A percentile compares a stretch with the other conserved stretches of the same genome.
Evolutionary conservation across 192 early-diverging fungal genomes (phyloP).

Genomic region (Gamsiella multidivaricata): DNA sequence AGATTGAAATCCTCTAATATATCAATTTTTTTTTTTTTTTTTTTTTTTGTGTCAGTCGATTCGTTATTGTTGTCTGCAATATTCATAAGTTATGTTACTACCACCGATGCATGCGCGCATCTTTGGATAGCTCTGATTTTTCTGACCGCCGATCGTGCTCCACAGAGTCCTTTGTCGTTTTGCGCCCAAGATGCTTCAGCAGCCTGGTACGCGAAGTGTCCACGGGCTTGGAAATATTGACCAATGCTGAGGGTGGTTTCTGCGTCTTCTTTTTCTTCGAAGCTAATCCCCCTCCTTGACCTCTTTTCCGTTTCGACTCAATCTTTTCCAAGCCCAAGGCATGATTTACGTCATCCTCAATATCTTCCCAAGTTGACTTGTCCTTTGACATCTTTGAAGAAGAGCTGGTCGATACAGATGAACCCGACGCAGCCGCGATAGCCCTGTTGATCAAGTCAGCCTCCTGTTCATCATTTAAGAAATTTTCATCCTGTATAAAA

Average conservation of each 20-base stretch:
- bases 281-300: background rate
- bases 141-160: slow-evolving; percentile 17
- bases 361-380: slow-evolving; percentile 54
- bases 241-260: slow-evolving; percentile 42
- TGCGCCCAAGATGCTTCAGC: slow-evolving; percentile 31
- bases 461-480: slow-evolving; percentile 9
- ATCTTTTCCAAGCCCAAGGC: slow-evolving; percentile 51
- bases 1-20: too few relatives aligned
- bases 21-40: too few relatives aligned
- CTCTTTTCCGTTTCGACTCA: slow-evolving; percentile 38
- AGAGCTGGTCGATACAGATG: background rate
- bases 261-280: slow-evolving; percentile 8
- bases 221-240: slow-evolving; percentile 57
- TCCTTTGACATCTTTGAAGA: slow-evolving; percentile 6
- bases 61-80: too few relatives aligned
- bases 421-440: slow-evolving; percentile 1
- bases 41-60: too few relatives aligned
- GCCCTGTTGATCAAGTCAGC: slow-evolving; percentile 13
- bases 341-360: slow-evolving; percentile 60
- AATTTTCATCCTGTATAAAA: slow-evolving; percentile 10
- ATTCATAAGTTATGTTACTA: too few relatives aligned
- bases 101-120: slow-evolving; percentile 32
- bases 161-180: slow-evolving; percentile 19
- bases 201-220: slow-evolving; percentile 47
- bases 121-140: background rate